Percentiles rank a stretch among this genome's conserved stretches.
phyloP scores from a whole-genome alignment of 352 stramenopile genomes.

The Globisporangium mamillatum region DNA sequence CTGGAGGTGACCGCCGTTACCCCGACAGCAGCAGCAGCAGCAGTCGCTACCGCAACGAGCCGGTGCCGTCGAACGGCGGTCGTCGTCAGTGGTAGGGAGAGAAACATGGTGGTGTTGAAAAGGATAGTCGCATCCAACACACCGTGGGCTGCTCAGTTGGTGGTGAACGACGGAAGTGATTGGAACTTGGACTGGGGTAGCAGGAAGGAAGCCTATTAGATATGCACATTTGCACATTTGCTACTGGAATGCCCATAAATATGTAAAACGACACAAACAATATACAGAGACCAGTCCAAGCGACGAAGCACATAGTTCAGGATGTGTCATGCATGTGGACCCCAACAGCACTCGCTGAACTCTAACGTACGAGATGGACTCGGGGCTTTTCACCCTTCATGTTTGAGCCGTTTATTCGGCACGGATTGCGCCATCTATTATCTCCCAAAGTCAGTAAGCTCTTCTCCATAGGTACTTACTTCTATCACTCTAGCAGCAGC shows the following conservation, averaged over 20 bases:
- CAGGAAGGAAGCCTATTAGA: background rate
- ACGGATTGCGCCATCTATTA: no score
- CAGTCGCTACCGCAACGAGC: conserved; percentile 13
- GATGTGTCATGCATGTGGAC: background rate
- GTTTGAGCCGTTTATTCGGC: no score
- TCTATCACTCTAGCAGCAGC: conserved; percentile 41
- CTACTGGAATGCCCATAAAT: background rate
- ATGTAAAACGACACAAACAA: background rate
- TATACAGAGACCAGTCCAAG: background rate
- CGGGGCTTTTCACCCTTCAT: no score
- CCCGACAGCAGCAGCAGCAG: background rate
- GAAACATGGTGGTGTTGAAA: background rate
- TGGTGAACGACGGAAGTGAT: background rate
- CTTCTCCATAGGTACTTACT: background rate
- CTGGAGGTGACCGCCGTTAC: background rate
- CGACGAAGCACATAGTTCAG: no score
- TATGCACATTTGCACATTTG: background rate
- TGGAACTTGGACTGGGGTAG: background rate
- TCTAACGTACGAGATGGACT: no score
- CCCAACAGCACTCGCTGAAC: background rate
- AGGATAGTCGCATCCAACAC: background rate
- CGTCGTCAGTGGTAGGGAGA: conserved; percentile 7
- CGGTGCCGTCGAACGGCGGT: conserved; percentile 1
- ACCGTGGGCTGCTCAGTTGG: background rate
- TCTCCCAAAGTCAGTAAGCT: no score